Conservation (phyloP, 169 alveolate species). For the Cryptosporidium sp. region DNA sequence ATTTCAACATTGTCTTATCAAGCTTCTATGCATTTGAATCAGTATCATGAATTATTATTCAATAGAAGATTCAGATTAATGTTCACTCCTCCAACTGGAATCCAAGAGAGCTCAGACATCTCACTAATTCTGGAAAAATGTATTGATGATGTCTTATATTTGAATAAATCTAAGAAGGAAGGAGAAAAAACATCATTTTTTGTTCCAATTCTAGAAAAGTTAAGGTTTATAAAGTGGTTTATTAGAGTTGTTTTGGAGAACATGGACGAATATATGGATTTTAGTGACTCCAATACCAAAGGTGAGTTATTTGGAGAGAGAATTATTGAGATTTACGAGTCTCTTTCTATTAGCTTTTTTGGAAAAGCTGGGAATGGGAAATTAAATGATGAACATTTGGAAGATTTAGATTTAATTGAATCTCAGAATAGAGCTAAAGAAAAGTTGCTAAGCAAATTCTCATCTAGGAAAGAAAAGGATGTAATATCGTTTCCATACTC, state of each 20-base stretch:
- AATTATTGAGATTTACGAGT: conserved; percentile 8
- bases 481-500: conserved; percentile 30
- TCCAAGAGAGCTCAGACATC: not conserved
- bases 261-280: not conserved
- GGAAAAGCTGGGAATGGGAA: not conserved
- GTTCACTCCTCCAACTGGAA: conserved; percentile 3
- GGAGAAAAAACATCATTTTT: not conserved
- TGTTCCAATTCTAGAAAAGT: conserved; percentile 22
- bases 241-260: not conserved
- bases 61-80: conserved; percentile 49
- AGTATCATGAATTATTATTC: conserved; percentile 24
- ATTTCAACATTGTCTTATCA: conserved; percentile 55
- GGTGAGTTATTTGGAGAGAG: not conserved
- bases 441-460: conserved; percentile 21
- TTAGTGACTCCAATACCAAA: no score
- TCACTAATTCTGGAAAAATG: conserved; percentile 8
- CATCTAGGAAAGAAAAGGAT: conserved; percentile 10
- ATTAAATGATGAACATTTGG: not conserved
- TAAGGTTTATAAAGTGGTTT: conserved; percentile 55
- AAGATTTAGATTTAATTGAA: not conserved
- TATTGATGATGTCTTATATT: not conserved
- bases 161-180: not conserved
- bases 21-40: conserved; percentile 33
- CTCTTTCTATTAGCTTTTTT: conserved; percentile 6
- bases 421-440: not conserved